A percentile compares a stretch with the other conserved stretches of the same genome.
phyloP scores from a whole-genome alignment of 2,329 filamentous ascomycete species.

The Cytospora schulzeri region DNA sequence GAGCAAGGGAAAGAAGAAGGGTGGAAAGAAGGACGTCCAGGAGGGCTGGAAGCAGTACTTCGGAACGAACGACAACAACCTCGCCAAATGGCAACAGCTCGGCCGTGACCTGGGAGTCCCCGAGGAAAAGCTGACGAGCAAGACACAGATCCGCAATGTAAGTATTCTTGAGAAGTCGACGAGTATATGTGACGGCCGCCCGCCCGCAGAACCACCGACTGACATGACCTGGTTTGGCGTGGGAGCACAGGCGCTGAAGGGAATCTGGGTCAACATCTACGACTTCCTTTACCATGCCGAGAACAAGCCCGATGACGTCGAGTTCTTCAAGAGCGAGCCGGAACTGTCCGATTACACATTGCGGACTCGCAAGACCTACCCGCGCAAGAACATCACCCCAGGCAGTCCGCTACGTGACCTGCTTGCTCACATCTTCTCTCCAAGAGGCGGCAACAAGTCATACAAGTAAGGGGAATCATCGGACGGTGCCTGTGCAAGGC shows the following conservation, averaged over 20 bases:
- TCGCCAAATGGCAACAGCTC: constrained; percentile 49
- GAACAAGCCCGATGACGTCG: constrained; percentile 32
- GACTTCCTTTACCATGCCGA: constrained; percentile 47
- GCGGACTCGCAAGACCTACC: constrained; percentile 44
- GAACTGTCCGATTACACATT: constrained; percentile 43
- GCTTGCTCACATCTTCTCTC: constrained; percentile 38
- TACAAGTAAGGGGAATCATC: not conserved
- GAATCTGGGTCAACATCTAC: constrained; percentile 50
- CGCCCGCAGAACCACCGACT: not conserved
- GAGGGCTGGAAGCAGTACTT: constrained; percentile 38
- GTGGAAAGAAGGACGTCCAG: not conserved
- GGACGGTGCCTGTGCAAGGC: not conserved
- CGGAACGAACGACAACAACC: constrained; percentile 32
- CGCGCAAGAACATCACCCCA: constrained; percentile 45
- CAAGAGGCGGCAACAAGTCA: not conserved
- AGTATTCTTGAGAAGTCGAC: constrained; percentile 16
- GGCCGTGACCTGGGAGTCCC: constrained; percentile 47
- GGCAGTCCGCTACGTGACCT: constrained; percentile 44
- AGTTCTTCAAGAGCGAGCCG: constrained; percentile 37
- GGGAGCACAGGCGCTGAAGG: constrained; percentile 41
- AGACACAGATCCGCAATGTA: constrained; percentile 49
- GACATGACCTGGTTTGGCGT: not conserved
- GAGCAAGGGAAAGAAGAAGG: constrained; percentile 11
- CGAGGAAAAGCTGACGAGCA: constrained; percentile 42
- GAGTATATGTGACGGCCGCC: not conserved